Conservation (phyloP, 495 filamentous ascomycete species). For the Sordaria brevicollis region DNA sequence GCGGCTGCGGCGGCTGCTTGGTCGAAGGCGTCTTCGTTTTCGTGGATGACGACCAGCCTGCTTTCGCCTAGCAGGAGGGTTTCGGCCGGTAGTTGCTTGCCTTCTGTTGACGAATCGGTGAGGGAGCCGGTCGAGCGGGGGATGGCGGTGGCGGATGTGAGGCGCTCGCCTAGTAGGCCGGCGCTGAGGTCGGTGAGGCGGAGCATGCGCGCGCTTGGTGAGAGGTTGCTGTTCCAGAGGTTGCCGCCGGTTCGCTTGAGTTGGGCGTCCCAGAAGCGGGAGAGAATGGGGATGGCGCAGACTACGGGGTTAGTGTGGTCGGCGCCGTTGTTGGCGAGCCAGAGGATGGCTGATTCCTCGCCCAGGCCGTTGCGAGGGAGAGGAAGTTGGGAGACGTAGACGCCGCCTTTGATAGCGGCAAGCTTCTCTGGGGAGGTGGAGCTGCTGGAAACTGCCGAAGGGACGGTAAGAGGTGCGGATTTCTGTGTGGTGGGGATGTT, state of each 20-base stretch:
- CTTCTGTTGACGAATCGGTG: constrained; percentile 13
- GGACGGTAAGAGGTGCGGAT: constrained; percentile 3
- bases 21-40: constrained; percentile 16
- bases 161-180: constrained; percentile 55
- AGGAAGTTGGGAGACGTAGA: constrained; percentile 43
- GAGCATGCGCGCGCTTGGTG: constrained; percentile 32
- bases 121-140: constrained; percentile 23
- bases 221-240: constrained; percentile 36
- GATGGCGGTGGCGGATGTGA: constrained; percentile 48
- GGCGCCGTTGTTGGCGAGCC: constrained; percentile 44
- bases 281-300: constrained; percentile 50
- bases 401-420: constrained; percentile 44
- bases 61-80: constrained; percentile 56
- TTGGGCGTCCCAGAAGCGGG: constrained; percentile 54
- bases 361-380: constrained; percentile 5
- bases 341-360: constrained; percentile 59
- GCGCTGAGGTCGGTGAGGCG: constrained; percentile 40
- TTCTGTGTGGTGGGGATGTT: constrained; percentile 33
- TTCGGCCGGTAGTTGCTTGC: constrained; percentile 36
- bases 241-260: constrained; percentile 50
- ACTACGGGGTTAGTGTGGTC: constrained; percentile 35
- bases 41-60: constrained; percentile 49
- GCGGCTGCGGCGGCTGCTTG: not conserved
- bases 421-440: constrained; percentile 26
- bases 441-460: constrained; percentile 16